phyloP scores from a whole-genome alignment of 2,329 filamentous ascomycete genomes.

The Rhinocladiella similis region DNA sequence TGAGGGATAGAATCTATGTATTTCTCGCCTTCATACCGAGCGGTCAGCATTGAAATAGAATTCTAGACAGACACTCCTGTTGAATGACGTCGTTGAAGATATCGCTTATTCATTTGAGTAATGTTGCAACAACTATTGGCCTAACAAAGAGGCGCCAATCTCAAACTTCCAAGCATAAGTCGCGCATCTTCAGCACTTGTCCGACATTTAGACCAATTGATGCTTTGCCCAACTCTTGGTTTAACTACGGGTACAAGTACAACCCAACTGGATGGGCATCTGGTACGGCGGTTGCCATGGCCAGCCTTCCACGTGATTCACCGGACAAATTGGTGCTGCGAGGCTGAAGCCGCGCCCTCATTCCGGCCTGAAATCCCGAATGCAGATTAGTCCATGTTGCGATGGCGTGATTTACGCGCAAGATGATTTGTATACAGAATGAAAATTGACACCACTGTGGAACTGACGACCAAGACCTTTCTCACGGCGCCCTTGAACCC shows the following conservation, averaged over 20 bases:
- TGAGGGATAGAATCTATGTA: too few relatives aligned
- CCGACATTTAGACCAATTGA: too few relatives aligned
- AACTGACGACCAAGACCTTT: neutral
- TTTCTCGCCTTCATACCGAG: too few relatives aligned
- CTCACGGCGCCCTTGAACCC: neutral
- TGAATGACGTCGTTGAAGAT: neutral
- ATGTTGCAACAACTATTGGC: neutral
- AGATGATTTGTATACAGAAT: slow-evolving; percentile 11
- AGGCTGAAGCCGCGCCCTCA: neutral
- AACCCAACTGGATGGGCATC: too few relatives aligned
- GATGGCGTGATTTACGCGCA: slow-evolving; percentile 14
- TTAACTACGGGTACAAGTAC: too few relatives aligned
- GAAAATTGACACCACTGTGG: slow-evolving; percentile 2
- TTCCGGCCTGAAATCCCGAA: neutral
- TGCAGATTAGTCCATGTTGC: neutral
- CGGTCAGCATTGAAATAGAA: neutral
- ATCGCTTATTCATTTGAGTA: neutral
- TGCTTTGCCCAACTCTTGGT: too few relatives aligned
- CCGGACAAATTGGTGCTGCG: neutral
- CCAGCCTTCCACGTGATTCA: neutral
- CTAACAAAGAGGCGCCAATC: too few relatives aligned
- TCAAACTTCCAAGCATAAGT: too few relatives aligned
- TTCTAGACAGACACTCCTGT: neutral
- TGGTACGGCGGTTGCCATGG: neutral
- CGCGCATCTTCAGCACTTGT: too few relatives aligned